A percentile compares a stretch with the other conserved stretches of the same genome.
Conservation (phyloP, 129 eudicot genomes). For the Gnaphalium uliginosum region DNA sequence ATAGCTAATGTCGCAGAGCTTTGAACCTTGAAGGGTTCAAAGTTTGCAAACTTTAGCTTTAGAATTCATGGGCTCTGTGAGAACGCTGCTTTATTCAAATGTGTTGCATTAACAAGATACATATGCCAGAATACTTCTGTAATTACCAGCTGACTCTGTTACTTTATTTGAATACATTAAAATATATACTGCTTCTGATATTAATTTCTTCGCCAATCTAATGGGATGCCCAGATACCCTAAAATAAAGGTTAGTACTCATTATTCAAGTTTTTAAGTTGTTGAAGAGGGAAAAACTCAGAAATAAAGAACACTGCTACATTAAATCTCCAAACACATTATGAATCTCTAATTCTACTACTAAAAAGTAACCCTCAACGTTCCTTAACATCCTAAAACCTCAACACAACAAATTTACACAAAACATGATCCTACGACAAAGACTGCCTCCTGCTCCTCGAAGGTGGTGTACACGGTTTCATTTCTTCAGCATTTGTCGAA, state of each 20-base stretch:
- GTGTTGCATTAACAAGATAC: too few relatives aligned
- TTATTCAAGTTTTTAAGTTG: not conserved
- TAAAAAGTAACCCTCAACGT: not conserved
- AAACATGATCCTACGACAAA: conserved; percentile 36
- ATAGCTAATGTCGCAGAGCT: too few relatives aligned
- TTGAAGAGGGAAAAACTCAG: not conserved
- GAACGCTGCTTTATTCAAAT: not conserved
- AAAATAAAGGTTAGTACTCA: not conserved
- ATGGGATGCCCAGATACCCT: not conserved
- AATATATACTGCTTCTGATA: not conserved
- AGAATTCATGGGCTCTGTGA: not conserved
- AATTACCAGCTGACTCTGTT: not conserved
- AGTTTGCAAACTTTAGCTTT: not conserved
- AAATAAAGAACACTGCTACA: conserved; percentile 13
- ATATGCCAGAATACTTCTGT: too few relatives aligned
- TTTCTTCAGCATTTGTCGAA: conserved; percentile 65
- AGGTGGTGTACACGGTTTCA: conserved; percentile 52
- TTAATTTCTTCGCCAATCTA: not conserved
- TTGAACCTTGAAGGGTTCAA: too few relatives aligned
- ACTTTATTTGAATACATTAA: not conserved
- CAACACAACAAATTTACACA: conserved; percentile 28
- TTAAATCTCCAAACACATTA: conserved; percentile 23
- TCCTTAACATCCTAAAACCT: conserved; percentile 32
- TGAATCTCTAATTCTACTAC: conserved; percentile 17
- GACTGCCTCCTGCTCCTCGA: conserved; percentile 72